Percentiles rank a stretch among this genome's conserved stretches.
These are phyloP conservation scores for Calycina marina DNA, from an alignment of 2,329 filamentous ascomycete genomes.

Conservation along the genomic window DNA sequence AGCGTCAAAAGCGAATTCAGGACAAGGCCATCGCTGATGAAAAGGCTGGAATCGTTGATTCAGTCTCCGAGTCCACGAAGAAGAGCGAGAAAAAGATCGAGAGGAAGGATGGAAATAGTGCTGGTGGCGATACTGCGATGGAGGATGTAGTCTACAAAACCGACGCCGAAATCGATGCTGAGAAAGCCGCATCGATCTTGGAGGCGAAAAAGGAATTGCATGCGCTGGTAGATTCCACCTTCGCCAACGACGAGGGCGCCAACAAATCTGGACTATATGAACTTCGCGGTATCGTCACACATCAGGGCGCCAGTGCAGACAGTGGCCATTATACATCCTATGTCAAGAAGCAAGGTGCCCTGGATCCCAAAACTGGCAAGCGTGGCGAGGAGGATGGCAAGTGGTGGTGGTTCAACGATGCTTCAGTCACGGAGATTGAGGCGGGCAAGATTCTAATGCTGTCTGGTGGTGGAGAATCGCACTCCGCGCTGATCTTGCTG, in stretches of 20 bases:
- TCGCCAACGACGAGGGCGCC: conserved; percentile 63
- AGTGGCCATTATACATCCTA: conserved; percentile 97
- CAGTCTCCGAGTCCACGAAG: conserved; percentile 26
- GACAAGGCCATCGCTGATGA: conserved; percentile 34
- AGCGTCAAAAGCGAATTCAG: conserved; percentile 64
- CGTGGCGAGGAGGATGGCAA: conserved; percentile 73
- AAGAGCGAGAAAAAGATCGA: conserved; percentile 29
- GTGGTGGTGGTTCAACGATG: conserved; percentile 99
- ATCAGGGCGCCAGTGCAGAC: conserved; percentile 92
- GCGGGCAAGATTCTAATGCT: conserved; percentile 82
- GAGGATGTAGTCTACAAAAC: conserved; percentile 56
- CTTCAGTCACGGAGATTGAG: conserved; percentile 87
- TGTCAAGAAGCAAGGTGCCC: conserved; percentile 72
- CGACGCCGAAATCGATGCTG: conserved; percentile 81
- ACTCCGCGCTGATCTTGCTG: conserved; percentile 68
- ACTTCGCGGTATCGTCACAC: conserved; percentile 83
- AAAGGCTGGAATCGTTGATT: conserved; percentile 32
- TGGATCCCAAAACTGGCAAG: conserved; percentile 65
- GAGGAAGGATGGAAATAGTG: conserved; percentile 26
- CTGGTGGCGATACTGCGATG: conserved; percentile 61
- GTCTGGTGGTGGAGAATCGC: conserved; percentile 76
- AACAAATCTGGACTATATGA: conserved; percentile 96
- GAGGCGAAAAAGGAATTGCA: conserved; percentile 80
- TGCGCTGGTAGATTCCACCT: conserved; percentile 57
- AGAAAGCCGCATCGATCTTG: conserved; percentile 60